A percentile compares a stretch with the other conserved stretches of the same genome.
Conservation (phyloP, 768 basidiomycete genomes). For the Tricholoma terreum region DNA sequence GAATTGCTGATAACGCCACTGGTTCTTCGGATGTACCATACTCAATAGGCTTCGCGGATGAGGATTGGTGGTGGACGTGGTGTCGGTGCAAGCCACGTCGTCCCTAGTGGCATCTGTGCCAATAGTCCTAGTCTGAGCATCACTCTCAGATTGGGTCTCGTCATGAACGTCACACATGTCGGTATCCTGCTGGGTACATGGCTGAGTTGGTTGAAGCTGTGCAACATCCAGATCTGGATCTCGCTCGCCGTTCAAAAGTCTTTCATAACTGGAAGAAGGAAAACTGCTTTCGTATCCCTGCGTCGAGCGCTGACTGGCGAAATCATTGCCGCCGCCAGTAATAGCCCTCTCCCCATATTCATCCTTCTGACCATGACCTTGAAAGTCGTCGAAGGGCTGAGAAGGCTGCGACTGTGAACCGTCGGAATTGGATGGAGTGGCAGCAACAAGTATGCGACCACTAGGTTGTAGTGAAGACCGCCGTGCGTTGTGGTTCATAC, state of each 20-base stretch:
- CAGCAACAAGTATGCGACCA: constrained; percentile 41
- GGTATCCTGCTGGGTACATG: constrained; percentile 32
- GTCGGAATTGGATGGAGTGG: constrained; percentile 50
- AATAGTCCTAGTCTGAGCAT: neutral
- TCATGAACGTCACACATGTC: constrained; percentile 6
- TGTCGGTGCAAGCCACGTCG: neutral
- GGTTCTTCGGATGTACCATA: constrained; percentile 25
- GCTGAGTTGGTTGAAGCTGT: constrained; percentile 28
- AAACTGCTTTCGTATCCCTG: constrained; percentile 34
- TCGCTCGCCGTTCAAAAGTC: constrained; percentile 33
- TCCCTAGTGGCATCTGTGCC: neutral
- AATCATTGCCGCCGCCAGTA: constrained; percentile 12
- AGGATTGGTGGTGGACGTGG: constrained; percentile 1
- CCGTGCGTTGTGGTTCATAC: neutral
- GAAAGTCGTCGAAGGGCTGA: constrained; percentile 24
- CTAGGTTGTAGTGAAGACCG: constrained; percentile 13
- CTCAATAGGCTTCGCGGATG: constrained; percentile 19
- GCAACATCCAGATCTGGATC: constrained; percentile 14
- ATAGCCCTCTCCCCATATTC: constrained; percentile 12
- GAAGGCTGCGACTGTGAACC: constrained; percentile 33
- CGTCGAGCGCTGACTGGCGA: constrained; percentile 21
- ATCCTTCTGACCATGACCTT: constrained; percentile 12
- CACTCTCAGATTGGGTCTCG: neutral
- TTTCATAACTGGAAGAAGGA: constrained; percentile 40
- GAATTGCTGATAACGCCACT: constrained; percentile 25